Base-by-base conservation (phyloP, 2,329 filamentous ascomycete genomes). In the Aspergillus alliaceus region DNA sequence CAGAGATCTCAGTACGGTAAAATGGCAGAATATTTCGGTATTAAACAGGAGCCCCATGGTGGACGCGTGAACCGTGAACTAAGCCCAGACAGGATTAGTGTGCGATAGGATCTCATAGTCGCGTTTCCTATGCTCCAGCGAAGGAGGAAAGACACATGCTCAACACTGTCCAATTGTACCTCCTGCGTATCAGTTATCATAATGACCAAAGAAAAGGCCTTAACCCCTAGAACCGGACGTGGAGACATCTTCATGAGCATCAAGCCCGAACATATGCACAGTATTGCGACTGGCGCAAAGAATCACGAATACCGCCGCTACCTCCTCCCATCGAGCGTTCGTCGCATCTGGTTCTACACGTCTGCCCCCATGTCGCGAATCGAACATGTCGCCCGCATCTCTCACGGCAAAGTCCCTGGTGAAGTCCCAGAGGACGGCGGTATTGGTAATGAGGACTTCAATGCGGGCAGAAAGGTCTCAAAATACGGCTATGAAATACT, bases 271-370 rank as follows among this genome's bases (percentile, higher is more conserved):
- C 76, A 80, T 2, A 76, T 86, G n/a, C 66, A 18, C 20, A 64
- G 62, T 15, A 65, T 64, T 24, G 57, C 39, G 12, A 37, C 31
- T 4, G 18, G 54, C 1, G 12, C 40, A 2, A 81, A 82, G 54
- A 77, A 84, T 54, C 80, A 86, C 64, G 78, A 88, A 52, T 82
- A 83, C 57, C 78, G 85, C 42, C 72, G 75, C 15, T 87, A 83
- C 73, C 80, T 77, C 49, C 79, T 89, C 1, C 58, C 57, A 11
- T 66, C 74, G 3, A 76, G 79, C 15, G 82, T 87, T 5, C 75
- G 72, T 18, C 84, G 86, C n/a, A 78, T 87, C 63, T 89, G 86
- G 86, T 75, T 89, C 15, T 86, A 86, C 61, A 77, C 79, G 15
- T 83, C 76, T 15, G 72, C 66, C 31, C 82, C 77, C 1, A 66